Evolutionary conservation across 2,329 filamentous ascomycete genomes (phyloP).

Genomic region (Chaetomiaceae sp.): DNA sequence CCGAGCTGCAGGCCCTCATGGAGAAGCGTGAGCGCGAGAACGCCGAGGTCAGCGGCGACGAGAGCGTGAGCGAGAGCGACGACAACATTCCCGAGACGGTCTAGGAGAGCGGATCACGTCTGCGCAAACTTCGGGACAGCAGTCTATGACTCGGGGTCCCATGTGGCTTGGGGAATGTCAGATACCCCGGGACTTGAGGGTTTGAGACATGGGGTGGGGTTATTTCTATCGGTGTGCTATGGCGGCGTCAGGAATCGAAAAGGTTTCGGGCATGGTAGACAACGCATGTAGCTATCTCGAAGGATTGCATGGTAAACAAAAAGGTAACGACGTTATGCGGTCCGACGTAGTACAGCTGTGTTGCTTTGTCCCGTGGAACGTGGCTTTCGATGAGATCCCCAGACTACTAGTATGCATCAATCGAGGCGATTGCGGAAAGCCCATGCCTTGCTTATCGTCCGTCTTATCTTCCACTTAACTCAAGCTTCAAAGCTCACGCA

Average conservation of each 20-base stretch:
- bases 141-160: not conserved
- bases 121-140: not conserved
- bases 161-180: not conserved
- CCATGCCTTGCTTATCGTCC: not conserved
- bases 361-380: too few species aligned
- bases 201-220: not conserved
- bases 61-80: constrained; percentile 92
- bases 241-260: constrained; percentile 11
- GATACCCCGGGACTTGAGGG: constrained; percentile 1
- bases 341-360: too few species aligned
- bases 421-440: not conserved
- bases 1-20: constrained; percentile 94
- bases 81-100: constrained; percentile 64
- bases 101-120: constrained; percentile 23
- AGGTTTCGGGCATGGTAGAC: constrained; percentile 6
- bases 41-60: constrained; percentile 93
- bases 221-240: constrained; percentile 3
- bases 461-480: not conserved
- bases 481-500: not conserved
- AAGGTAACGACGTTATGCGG: constrained; percentile 8
- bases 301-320: constrained; percentile 6
- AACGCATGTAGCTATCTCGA: not conserved
- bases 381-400: too few species aligned
- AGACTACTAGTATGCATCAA: constrained; percentile 14
- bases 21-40: constrained; percentile 98